These are phyloP conservation scores for Candida tetrigidarum DNA, from an alignment of 1,139 yeast genomes.

Conservation along the genomic window DNA sequence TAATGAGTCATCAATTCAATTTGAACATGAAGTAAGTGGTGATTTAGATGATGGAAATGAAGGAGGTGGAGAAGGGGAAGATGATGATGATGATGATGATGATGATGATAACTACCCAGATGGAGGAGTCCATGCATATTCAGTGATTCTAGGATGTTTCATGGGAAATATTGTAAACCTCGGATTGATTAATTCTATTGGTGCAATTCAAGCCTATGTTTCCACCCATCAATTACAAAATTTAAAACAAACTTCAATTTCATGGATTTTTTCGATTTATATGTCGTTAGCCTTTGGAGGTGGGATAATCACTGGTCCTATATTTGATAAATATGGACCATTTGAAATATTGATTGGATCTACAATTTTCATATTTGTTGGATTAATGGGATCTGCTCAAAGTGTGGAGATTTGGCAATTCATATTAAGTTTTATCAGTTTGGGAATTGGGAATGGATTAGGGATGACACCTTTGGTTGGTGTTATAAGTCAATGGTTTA, in stretches of 20 bases:
- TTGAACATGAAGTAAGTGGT: background rate
- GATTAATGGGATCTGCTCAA: constrained; percentile 55
- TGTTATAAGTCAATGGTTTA: constrained; percentile 63
- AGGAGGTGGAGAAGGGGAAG: constrained; percentile 65
- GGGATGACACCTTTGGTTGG: constrained; percentile 63
- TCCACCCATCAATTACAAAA: constrained; percentile 53
- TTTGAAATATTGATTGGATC: constrained; percentile 47
- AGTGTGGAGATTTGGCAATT: constrained; percentile 57
- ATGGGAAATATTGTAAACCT: constrained; percentile 59
- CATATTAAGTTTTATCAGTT: constrained; percentile 52
- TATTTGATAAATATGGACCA: constrained; percentile 55
- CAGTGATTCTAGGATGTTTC: constrained; percentile 66
- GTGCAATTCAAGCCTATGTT: constrained; percentile 68
- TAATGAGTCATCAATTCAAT: background rate
- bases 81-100: background rate
- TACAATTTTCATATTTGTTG: constrained; percentile 44
- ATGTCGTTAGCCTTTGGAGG: constrained; percentile 59
- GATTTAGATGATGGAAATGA: constrained; percentile 24
- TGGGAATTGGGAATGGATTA: constrained; percentile 61
- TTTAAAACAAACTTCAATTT: constrained; percentile 48
- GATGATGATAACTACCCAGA: constrained; percentile 53
- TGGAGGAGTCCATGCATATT: constrained; percentile 63
- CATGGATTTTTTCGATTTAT: constrained; percentile 73
- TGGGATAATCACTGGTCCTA: constrained; percentile 51
- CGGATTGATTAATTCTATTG: constrained; percentile 65